Evolutionary conservation across 306 rosid species (phyloP).

Genomic region (Canavalia gladiata): DNA sequence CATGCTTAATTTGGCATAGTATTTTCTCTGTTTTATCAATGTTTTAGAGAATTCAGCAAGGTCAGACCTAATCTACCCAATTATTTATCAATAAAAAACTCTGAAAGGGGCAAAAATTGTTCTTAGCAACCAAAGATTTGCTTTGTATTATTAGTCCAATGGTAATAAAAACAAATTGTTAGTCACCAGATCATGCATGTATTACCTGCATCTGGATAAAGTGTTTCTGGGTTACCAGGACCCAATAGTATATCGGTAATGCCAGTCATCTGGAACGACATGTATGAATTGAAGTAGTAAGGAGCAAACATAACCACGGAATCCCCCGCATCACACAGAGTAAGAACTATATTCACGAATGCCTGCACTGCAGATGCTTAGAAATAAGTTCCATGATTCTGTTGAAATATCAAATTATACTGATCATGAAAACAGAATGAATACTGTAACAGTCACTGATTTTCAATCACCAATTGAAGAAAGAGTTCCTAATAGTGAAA

Average conservation of each 20-base stretch:
- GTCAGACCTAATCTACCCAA: too few relatives aligned
- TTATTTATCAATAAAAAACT: too few relatives aligned
- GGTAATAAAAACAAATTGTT: slow-evolving; percentile 10
- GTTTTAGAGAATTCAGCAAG: neutral
- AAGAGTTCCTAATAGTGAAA: neutral
- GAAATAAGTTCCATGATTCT: slow-evolving; percentile 32
- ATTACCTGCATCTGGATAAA: slow-evolving; percentile 88
- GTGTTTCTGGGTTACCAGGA: slow-evolving; percentile 76
- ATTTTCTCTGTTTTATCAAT: neutral
- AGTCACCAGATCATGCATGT: neutral
- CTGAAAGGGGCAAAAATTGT: too few relatives aligned
- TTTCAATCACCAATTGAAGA: slow-evolving; percentile 15
- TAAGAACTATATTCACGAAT: slow-evolving; percentile 89
- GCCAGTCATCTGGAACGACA: slow-evolving; percentile 95
- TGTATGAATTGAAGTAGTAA: slow-evolving; percentile 88
- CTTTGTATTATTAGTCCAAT: too few relatives aligned
- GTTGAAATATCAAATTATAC: slow-evolving; percentile 15
- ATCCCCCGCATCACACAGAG: slow-evolving; percentile 89
- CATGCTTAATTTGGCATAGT: neutral
- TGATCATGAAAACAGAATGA: neutral
- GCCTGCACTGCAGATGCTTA: slow-evolving; percentile 70
- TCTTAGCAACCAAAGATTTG: too few relatives aligned
- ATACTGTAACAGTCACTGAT: neutral
- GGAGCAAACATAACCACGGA: slow-evolving; percentile 90
- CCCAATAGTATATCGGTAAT: slow-evolving; percentile 83